Evolutionary conservation across 2,329 filamentous ascomycete genomes (phyloP).

Genomic region (Colletotrichum orbiculare): DNA sequence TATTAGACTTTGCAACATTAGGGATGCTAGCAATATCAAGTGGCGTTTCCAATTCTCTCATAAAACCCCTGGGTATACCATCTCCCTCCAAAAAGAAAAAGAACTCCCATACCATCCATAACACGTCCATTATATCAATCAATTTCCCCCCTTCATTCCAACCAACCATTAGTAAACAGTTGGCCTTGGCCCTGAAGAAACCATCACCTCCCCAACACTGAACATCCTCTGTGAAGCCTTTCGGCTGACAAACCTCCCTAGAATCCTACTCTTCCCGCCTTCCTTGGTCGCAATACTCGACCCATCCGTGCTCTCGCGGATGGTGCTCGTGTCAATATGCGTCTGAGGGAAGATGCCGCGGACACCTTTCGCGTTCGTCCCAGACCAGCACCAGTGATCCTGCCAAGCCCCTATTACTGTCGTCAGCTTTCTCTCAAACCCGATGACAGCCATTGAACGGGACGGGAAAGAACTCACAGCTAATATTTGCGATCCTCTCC

Average conservation of each 20-base stretch:
- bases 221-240: constrained; percentile 44
- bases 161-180: constrained; percentile 13
- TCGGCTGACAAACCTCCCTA: constrained; percentile 49
- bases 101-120: not conserved
- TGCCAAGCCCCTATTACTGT: constrained; percentile 52
- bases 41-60: no score
- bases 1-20: no score
- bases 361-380: constrained; percentile 62
- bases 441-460: not conserved
- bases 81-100: not conserved
- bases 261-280: constrained; percentile 47
- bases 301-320: constrained; percentile 50
- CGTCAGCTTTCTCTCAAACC: constrained; percentile 10
- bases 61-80: not conserved
- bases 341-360: constrained; percentile 64
- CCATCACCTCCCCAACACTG: constrained; percentile 44
- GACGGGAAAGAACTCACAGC: constrained; percentile 55
- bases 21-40: no score
- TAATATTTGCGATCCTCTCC: constrained; percentile 74
- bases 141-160: not conserved
- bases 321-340: constrained; percentile 58
- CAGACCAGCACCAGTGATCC: constrained; percentile 68
- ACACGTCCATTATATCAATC: not conserved
- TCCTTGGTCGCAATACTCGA: constrained; percentile 49
- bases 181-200: constrained; percentile 20